phyloP scores from a whole-genome alignment of 495 filamentous ascomycete species.

The Penicillium daleae region DNA sequence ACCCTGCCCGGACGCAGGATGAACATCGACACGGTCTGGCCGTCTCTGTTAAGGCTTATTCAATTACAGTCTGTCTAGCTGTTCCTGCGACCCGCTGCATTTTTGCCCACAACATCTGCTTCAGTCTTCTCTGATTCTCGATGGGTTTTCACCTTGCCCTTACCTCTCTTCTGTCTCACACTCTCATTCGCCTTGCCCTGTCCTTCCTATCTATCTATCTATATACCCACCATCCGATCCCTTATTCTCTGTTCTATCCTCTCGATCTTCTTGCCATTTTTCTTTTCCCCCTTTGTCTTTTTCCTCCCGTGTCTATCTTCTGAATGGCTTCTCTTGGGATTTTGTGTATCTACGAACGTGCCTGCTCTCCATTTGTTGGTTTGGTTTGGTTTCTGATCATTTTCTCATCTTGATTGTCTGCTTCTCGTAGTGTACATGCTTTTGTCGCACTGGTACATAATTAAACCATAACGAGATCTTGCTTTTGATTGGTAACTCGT shows the following conservation, averaged over 20 bases:
- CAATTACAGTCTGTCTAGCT: neutral
- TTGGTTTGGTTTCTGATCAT: constrained; percentile 16
- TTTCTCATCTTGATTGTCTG: constrained; percentile 1
- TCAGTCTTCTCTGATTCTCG: neutral
- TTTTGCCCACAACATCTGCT: neutral
- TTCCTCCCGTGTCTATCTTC: constrained; percentile 11
- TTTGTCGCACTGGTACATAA: constrained; percentile 1
- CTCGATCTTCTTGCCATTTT: neutral
- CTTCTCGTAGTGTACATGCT: constrained; percentile 17
- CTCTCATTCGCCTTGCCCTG: neutral
- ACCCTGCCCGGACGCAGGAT: constrained; percentile 30
- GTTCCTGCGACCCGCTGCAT: neutral
- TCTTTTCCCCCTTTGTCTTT: constrained; percentile 5
- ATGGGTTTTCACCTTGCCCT: neutral
- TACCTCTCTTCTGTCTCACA: constrained; percentile 8
- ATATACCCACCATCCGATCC: constrained; percentile 35
- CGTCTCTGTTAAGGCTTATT: neutral
- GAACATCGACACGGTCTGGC: neutral
- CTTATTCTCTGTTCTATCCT: constrained; percentile 9
- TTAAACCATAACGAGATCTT: neutral
- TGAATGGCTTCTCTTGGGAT: constrained; percentile 29
- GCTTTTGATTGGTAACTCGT: neutral
- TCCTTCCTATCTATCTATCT: constrained; percentile 18
- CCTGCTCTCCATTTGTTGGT: constrained; percentile 18
- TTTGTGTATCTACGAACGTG: constrained; percentile 30